phyloP scores from a whole-genome alignment of 352 stramenopile genomes.

The Pythium periplocum region DNA sequence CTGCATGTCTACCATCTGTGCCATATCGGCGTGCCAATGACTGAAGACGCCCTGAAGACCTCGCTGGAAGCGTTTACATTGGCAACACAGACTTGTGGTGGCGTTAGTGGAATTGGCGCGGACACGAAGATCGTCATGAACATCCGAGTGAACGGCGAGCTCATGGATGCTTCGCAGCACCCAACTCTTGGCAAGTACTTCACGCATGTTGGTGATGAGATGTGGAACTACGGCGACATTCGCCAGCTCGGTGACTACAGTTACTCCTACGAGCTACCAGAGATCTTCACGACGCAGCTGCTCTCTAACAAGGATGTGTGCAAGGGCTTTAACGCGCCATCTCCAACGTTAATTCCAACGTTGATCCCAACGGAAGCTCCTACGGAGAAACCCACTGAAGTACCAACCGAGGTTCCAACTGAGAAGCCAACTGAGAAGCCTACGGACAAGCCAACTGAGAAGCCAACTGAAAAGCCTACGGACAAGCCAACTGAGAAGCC shows the following conservation, averaged over 20 bases:
- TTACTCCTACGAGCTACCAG: conserved; percentile 67
- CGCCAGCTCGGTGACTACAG: conserved; percentile 61
- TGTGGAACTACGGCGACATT: conserved; percentile 59
- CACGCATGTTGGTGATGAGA: conserved; percentile 37
- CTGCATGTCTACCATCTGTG: conserved; percentile 64
- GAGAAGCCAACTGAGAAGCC: not conserved
- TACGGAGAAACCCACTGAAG: not conserved
- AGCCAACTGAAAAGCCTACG: not conserved
- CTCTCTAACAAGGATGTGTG: conserved; percentile 63
- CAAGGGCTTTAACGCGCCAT: conserved; percentile 45
- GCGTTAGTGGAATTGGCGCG: conserved; percentile 30
- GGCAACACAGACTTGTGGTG: conserved; percentile 37
- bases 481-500: conserved; percentile 1
- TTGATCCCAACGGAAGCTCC: no score
- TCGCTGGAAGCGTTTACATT: conserved; percentile 41
- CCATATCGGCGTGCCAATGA: conserved; percentile 41
- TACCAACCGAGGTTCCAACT: not conserved
- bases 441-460: not conserved
- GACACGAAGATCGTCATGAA: conserved; percentile 33
- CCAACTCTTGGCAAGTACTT: conserved; percentile 65
- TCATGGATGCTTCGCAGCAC: conserved; percentile 53
- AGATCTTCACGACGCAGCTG: conserved; percentile 51
- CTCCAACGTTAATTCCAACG: conserved; percentile 7
- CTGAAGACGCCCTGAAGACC: conserved; percentile 33
- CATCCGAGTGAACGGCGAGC: conserved; percentile 31